A percentile compares a stretch with the other conserved stretches of the same genome.
Evolutionary conservation across 2,329 filamentous ascomycete species (phyloP).

Genomic region (Claviceps spartinae): DNA sequence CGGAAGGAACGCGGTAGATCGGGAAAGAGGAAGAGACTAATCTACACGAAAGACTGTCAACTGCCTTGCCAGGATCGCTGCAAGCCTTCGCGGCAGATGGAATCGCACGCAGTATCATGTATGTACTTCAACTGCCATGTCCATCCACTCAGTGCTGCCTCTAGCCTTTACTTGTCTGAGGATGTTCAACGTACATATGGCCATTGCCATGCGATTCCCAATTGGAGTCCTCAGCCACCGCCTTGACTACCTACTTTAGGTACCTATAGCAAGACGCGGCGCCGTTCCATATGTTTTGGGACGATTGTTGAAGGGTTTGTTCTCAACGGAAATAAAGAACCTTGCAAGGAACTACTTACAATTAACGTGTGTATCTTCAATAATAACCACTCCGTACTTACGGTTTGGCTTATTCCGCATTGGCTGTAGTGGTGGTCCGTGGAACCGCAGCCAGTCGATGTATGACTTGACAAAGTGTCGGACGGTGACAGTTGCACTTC

Average conservation of each 20-base stretch:
- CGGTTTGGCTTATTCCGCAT: too few relatives aligned
- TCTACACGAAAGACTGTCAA: neutral
- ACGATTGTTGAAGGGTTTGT: neutral
- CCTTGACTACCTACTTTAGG: neutral
- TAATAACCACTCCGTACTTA: too few relatives aligned
- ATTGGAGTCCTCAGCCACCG: neutral
- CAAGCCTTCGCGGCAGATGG: neutral
- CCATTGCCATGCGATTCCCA: too few relatives aligned
- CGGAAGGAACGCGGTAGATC: neutral
- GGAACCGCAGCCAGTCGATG: too few relatives aligned
- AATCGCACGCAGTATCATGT: neutral
- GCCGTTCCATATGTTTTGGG: neutral
- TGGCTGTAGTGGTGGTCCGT: too few relatives aligned
- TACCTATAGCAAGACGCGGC: neutral
- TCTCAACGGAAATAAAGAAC: neutral
- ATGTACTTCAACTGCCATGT: neutral
- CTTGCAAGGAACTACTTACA: too few relatives aligned
- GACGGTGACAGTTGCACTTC: neutral
- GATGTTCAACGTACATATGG: too few relatives aligned
- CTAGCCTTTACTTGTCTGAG: too few relatives aligned
- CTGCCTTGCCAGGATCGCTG: neutral
- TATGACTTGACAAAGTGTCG: too few relatives aligned
- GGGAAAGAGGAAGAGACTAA: neutral
- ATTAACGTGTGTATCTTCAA: too few relatives aligned
- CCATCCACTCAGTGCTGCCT: neutral